Evolutionary conservation across 129 eudicot genomes (phyloP), one percentile per base, ranked within the genome.

Genomic region (Glebionis coronaria): DNA sequence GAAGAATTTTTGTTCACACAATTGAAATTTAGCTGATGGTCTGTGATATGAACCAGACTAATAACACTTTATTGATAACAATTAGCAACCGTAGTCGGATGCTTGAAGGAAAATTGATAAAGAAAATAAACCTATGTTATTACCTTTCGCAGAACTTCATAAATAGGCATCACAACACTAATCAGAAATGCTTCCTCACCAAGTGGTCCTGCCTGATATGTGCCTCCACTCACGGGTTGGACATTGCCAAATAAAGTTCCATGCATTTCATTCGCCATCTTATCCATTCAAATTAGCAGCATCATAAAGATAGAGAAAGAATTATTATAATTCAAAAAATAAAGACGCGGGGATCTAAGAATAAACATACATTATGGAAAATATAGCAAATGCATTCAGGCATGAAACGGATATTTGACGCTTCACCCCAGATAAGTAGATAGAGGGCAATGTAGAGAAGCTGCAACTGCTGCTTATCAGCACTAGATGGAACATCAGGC

Each of bases 381-480:
- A 94, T 90, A 79, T 94, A 94, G 95, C 99, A 94, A 29, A 94
- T 49, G 80, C 99, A 94, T 74, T 94, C 97, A 44, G 99, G 99
- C 97, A 94, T 94, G 68, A 94, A 94, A 25, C 99, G 87, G 61
- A 94, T 79, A 76, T 94, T 94, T 78, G 99, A 94, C 75, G 99
- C 99, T 87, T 94, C 99, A 40, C 99, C 99, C 99, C 99, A 94
- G 20, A 94, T 90, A 69, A 94, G 99, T 42, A 94, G 86, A 85
- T 90, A 94, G 19, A 94, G 97, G 67, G 88, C 99, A 77, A 90
- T 89, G 80, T 89, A 94, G 57, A 94, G 85, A 78, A 94, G 94
- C 76, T 94, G 84, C 69, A 91, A 69, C 74, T 90, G 97, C 70
- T 84, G 90, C 75, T 50, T 76, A 61, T 88, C 85, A 51, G 78